Conservation (phyloP, 2,329 filamentous ascomycete species). For the Clarireedia sp. region DNA sequence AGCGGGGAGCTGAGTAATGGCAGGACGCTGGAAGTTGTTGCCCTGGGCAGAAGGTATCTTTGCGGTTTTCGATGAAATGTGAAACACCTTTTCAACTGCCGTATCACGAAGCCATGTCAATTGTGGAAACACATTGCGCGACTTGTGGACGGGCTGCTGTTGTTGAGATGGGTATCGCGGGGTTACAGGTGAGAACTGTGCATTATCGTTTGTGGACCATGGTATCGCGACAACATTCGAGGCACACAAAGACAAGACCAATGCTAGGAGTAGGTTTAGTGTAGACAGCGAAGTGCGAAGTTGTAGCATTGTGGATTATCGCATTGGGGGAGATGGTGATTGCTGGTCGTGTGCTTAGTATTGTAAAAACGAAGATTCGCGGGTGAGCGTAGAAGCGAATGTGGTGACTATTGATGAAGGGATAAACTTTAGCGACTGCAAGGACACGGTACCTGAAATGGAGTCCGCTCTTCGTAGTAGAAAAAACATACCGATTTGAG, state of each 20-base stretch:
- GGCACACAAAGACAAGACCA: slow-evolving; percentile 12
- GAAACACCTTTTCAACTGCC: slow-evolving; percentile 43
- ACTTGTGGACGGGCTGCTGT: slow-evolving; percentile 5
- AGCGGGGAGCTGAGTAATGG: slow-evolving; percentile 28
- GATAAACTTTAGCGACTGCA: too few relatives aligned
- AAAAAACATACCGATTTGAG: too few relatives aligned
- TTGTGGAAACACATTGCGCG: slow-evolving; percentile 36
- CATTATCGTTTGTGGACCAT: slow-evolving; percentile 12
- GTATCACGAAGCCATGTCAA: slow-evolving; percentile 44
- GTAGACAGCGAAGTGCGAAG: slow-evolving; percentile 2
- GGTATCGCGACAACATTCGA: slow-evolving; percentile 18
- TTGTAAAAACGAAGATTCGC: slow-evolving; percentile 31
- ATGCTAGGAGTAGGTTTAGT: slow-evolving; percentile 7
- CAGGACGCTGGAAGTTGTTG: slow-evolving; percentile 9
- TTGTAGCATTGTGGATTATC: slow-evolving; percentile 90
- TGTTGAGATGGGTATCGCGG: slow-evolving; percentile 8
- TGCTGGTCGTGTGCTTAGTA: slow-evolving; percentile 35
- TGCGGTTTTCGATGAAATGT: slow-evolving; percentile 28
- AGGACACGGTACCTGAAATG: too few relatives aligned
- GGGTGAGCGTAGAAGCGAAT: not conserved
- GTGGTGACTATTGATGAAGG: not conserved
- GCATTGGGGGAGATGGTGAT: slow-evolving; percentile 75
- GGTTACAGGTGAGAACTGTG: slow-evolving; percentile 10
- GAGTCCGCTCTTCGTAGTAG: too few relatives aligned
- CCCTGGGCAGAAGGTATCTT: slow-evolving; percentile 15